A percentile compares a stretch with the other conserved stretches of the same genome.
Conservation (phyloP, 768 basidiomycete genomes). For the Leccinum fibrillosum region DNA sequence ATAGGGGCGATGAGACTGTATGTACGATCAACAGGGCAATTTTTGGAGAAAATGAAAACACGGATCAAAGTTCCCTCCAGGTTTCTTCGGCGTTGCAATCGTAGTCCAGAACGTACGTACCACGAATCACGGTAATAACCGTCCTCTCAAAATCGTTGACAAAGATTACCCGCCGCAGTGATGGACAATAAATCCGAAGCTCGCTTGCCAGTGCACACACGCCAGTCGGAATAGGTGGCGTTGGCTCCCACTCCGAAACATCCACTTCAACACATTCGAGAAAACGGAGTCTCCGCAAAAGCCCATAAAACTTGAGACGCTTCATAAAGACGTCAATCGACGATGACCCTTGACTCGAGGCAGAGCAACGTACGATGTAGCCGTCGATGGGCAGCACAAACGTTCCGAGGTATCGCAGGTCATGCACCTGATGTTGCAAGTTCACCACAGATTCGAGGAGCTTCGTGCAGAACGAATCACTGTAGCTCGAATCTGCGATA, state of each 20-base stretch:
- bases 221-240: conserved; percentile 49
- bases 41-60: conserved; percentile 7
- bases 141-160: conserved; percentile 62
- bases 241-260: conserved; percentile 62
- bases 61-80: conserved; percentile 33
- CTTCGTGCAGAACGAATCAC: conserved; percentile 50
- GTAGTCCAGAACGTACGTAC: conserved; percentile 27
- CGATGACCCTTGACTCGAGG: not conserved
- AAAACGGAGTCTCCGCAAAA: conserved; percentile 49
- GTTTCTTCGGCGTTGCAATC: conserved; percentile 21
- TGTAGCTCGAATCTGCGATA: conserved; percentile 60
- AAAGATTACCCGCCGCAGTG: conserved; percentile 52
- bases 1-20: conserved; percentile 4
- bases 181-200: conserved; percentile 57
- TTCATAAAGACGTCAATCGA: conserved; percentile 24
- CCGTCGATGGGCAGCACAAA: conserved; percentile 59
- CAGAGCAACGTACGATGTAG: conserved; percentile 23
- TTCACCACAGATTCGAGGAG: conserved; percentile 43
- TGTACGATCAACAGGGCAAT: not conserved
- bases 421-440: conserved; percentile 31
- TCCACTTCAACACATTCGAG: conserved; percentile 62
- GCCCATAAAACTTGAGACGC: conserved; percentile 62
- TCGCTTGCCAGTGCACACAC: conserved; percentile 58
- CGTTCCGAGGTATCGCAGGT: conserved; percentile 60
- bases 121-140: conserved; percentile 37